Base-by-base conservation (phyloP, 495 filamentous ascomycete genomes). In the Paragyromitra xinjiangensis region DNA sequence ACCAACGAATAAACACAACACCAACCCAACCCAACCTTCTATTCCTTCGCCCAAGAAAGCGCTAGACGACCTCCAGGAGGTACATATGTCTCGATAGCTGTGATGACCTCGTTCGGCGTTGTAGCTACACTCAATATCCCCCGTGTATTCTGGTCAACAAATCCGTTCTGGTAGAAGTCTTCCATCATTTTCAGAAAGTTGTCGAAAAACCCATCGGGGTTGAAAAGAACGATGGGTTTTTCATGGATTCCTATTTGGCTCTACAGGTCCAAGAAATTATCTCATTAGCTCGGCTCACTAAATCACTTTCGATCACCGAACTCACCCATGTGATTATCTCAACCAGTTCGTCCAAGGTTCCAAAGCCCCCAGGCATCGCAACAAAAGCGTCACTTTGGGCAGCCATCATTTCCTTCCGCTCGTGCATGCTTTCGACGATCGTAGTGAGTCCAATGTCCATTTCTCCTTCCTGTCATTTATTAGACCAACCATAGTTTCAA, bases 281-380 rank as follows among this genome's bases (percentile, higher is more conserved):
- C 4, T 0, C 11, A 16, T 71, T 53, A 71, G 69, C 56, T 39
- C 6, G 14, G 26, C 12, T 16, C 1, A 14, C 4, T 51, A 37
- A 6, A 26, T 7, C 50, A 40, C 11, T 16, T 34, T 3, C 12
- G 8, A 39, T 53, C 9, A 9, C 29, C 26, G 6, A 24, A 39
- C 55, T 29, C 58, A 80, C 78, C 78, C 78, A 80, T 24, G 75
- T 79, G 19, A 80, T 59, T 29, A 80, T 73, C 42, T 80, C 78
- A 6, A 80, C 78, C n/a, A 80, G 51, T 53, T 80, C 78, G 9
- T 80, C 78, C 39, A 80, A n/a, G 9, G 78, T 80, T 0, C 78
- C 78, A 45, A 80, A 80, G 6, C 78, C 78, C 1, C 78, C 78
- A 2, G 78, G 78, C 42, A 80, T 53, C 3, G 78, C 78, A 63